Conservation (phyloP, 768 basidiomycete genomes). For the Daedaleopsis sinensis region DNA sequence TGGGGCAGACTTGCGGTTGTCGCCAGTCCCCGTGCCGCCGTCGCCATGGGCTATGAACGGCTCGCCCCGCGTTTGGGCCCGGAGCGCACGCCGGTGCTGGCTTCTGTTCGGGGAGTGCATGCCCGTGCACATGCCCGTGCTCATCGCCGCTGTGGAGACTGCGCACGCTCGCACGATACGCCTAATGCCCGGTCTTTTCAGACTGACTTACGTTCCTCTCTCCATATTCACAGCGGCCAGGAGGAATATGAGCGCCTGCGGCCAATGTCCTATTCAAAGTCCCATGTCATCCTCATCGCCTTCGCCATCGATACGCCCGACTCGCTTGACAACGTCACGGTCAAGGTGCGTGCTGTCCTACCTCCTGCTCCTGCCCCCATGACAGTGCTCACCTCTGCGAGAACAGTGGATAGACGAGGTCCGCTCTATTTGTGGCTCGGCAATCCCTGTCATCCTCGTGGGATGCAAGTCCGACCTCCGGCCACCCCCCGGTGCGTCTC, state of each 20-base stretch:
- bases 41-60: background rate
- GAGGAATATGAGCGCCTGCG: conserved; percentile 99
- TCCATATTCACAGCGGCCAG: conserved; percentile 69
- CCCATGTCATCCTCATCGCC: conserved; percentile 97
- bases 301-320: conserved; percentile 97
- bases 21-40: background rate
- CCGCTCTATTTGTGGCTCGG: conserved; percentile 90
- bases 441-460: conserved; percentile 92
- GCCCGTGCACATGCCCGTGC: background rate
- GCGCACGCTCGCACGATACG: conserved; percentile 1
- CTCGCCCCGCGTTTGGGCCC: background rate
- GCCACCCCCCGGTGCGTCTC: conserved; percentile 42
- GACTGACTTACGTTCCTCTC: conserved; percentile 13
- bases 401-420: conserved; percentile 98
- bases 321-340: conserved; percentile 92
- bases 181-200: background rate
- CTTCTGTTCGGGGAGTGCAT: background rate
- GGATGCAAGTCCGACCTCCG: conserved; percentile 96
- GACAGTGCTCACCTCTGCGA: background rate
- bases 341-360: conserved; percentile 61
- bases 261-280: conserved; percentile 97
- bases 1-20: background rate
- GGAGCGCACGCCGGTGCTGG: background rate
- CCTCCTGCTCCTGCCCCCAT: background rate
- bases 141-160: background rate